Conservation (phyloP, 108 stramenopile genomes). For the Ochromonas danica region DNA sequence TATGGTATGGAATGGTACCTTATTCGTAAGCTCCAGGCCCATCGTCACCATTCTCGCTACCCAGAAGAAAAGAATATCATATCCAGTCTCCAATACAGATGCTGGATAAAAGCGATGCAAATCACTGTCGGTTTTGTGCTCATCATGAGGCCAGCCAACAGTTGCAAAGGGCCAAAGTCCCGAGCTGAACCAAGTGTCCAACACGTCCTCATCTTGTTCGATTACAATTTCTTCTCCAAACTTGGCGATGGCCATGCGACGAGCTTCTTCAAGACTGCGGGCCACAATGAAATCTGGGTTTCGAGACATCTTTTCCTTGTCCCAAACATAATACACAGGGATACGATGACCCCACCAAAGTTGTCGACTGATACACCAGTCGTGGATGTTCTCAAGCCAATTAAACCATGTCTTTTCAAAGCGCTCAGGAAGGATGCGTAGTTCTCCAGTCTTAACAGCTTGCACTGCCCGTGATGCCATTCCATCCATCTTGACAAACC, state of each 20-base stretch:
- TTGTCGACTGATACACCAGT: conserved; percentile 94
- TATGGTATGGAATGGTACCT: conserved; percentile 78
- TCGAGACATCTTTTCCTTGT: conserved; percentile 31
- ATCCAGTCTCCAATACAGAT: conserved; percentile 92
- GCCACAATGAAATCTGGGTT: conserved; percentile 76
- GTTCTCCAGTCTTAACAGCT: conserved; percentile 79
- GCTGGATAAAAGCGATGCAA: conserved; percentile 84
- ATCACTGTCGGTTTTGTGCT: conserved; percentile 60
- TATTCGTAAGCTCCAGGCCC: conserved; percentile 77
- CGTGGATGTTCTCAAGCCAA: conserved; percentile 86
- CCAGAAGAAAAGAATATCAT: conserved; percentile 99
- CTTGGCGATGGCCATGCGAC: conserved; percentile 61
- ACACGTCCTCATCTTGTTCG: conserved; percentile 87
- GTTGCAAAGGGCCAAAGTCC: conserved; percentile 96
- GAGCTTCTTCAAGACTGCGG: conserved; percentile 75
- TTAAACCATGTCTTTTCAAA: conserved; percentile 87
- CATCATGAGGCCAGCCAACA: conserved; percentile 69
- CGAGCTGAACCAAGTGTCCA: conserved; percentile 96
- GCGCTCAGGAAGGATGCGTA: conserved; percentile 82
- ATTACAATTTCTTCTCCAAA: conserved; percentile 61
- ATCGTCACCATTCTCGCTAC: conserved; percentile 99
- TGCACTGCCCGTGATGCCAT: conserved; percentile 82
- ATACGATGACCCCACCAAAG: conserved; percentile 97
- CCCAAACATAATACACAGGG: conserved; percentile 78
- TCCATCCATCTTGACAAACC: conserved; percentile 89